Percentiles rank a stretch among this genome's conserved stretches.
These are phyloP conservation scores for Cenococcum geophilum DNA, from an alignment of 495 filamentous ascomycete genomes.

Conservation along the genomic window DNA sequence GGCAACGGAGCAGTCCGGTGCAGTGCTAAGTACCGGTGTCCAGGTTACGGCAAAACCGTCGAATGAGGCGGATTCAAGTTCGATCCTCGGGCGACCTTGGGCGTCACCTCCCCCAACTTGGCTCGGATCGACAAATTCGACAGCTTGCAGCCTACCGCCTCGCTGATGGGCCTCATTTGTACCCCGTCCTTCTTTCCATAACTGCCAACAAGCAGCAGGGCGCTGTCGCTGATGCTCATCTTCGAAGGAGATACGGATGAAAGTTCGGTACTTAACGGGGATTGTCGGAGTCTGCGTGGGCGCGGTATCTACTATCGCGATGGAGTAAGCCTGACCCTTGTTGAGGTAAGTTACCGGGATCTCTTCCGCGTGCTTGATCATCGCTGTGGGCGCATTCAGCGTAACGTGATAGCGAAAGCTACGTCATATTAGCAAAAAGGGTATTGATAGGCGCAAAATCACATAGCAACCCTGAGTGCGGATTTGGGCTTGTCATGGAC, in stretches of 20 bases:
- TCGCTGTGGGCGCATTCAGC: slow-evolving; percentile 91
- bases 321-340: slow-evolving; percentile 86
- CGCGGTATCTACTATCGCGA: slow-evolving; percentile 70
- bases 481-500: neutral
- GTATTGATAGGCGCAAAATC: neutral
- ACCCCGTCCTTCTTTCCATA: slow-evolving; percentile 93
- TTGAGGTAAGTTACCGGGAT: slow-evolving; percentile 95
- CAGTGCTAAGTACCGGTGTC: slow-evolving; percentile 59
- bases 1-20: slow-evolving; percentile 68
- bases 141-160: slow-evolving; percentile 79
- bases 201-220: slow-evolving; percentile 79
- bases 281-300: slow-evolving; percentile 39
- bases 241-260: slow-evolving; percentile 86
- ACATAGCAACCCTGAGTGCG: neutral
- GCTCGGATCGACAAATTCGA: slow-evolving; percentile 81
- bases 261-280: slow-evolving; percentile 68
- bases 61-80: slow-evolving; percentile 76
- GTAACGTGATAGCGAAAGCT: slow-evolving; percentile 91
- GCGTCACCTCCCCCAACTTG: slow-evolving; percentile 61
- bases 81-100: slow-evolving; percentile 63
- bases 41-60: slow-evolving; percentile 90
- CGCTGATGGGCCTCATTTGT: slow-evolving; percentile 84
- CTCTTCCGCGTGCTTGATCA: slow-evolving; percentile 80
- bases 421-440: slow-evolving; percentile 32
- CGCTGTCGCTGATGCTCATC: slow-evolving; percentile 81